phyloP scores from a whole-genome alignment of 2,329 filamentous ascomycete species.

The Colletotrichum zoysiae region DNA sequence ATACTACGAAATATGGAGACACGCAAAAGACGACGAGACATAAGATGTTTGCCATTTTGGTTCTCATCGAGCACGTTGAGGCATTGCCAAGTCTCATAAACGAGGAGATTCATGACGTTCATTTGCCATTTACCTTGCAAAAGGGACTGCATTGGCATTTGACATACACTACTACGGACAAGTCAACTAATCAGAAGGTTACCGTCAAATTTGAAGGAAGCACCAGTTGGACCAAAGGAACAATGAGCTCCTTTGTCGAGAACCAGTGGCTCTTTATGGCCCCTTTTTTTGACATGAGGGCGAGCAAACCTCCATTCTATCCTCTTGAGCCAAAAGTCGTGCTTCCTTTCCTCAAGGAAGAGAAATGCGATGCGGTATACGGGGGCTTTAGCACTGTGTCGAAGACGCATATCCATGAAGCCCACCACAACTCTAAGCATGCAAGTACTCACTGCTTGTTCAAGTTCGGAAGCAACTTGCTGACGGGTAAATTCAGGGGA shows the following conservation, averaged over 20 bases:
- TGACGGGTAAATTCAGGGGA: accelerated
- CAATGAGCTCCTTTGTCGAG: not conserved
- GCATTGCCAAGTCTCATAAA: not conserved
- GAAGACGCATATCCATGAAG: not conserved
- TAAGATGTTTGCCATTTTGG: not conserved
- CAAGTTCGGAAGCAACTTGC: not conserved
- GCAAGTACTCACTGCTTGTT: not conserved
- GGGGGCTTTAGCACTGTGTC: not conserved
- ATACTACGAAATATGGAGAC: not conserved
- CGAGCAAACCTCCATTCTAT: not conserved
- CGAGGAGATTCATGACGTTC: not conserved
- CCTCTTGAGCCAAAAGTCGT: not conserved
- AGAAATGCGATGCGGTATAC: not conserved
- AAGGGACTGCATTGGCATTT: not conserved
- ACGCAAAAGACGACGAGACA: not conserved
- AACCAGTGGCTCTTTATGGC: not conserved
- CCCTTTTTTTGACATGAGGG: not conserved
- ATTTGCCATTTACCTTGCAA: not conserved
- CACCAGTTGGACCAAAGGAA: not conserved
- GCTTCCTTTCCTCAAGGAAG: not conserved
- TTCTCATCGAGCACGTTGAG: not conserved
- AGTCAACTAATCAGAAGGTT: not conserved
- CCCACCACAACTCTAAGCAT: not conserved
- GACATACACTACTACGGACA: not conserved
- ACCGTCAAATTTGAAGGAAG: not conserved